Conservation (phyloP, 2,329 filamentous ascomycete genomes). For the Verticillium albo-atrum region DNA sequence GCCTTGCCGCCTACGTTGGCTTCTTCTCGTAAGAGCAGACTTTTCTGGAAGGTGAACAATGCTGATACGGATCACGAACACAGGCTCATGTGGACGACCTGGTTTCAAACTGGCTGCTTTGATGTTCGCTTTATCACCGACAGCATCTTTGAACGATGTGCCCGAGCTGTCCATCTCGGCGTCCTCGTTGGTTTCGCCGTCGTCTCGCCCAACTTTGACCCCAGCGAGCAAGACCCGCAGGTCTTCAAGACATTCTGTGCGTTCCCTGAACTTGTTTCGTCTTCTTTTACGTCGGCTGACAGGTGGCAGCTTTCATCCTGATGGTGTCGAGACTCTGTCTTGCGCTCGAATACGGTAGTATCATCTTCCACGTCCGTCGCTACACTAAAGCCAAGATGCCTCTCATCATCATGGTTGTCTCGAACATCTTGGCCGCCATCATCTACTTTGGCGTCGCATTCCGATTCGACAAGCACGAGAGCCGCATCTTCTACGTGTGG, state of each 20-base stretch:
- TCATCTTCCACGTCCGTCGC: slow-evolving; percentile 36
- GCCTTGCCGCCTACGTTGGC: slow-evolving; percentile 22
- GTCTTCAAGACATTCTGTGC: slow-evolving; percentile 37
- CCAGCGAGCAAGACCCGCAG: slow-evolving; percentile 27
- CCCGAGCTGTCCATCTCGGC: slow-evolving; percentile 56
- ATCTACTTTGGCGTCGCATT: slow-evolving; percentile 39
- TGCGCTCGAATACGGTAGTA: slow-evolving; percentile 47
- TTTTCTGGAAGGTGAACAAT: background rate
- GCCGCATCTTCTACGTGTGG: slow-evolving; percentile 37
- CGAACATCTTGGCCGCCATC: slow-evolving; percentile 28
- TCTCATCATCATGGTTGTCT: slow-evolving; percentile 27
- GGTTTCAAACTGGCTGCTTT: slow-evolving; percentile 59
- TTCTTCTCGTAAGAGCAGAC: slow-evolving; percentile 23
- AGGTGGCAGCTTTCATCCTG: slow-evolving; percentile 35
- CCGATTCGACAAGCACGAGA: slow-evolving; percentile 27
- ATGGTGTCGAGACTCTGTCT: slow-evolving; percentile 49
- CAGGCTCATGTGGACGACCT: slow-evolving; percentile 60
- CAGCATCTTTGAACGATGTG: slow-evolving; percentile 55
- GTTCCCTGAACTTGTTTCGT: slow-evolving; percentile 3
- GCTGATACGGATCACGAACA: background rate
- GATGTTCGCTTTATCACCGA: slow-evolving; percentile 64
- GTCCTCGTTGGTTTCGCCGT: slow-evolving; percentile 63
- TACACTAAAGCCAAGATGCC: slow-evolving; percentile 31
- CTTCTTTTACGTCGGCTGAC: background rate
- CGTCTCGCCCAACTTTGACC: slow-evolving; percentile 44